Evolutionary conservation across 352 stramenopile genomes (phyloP).

Genomic region (Pythium insidiosum): DNA sequence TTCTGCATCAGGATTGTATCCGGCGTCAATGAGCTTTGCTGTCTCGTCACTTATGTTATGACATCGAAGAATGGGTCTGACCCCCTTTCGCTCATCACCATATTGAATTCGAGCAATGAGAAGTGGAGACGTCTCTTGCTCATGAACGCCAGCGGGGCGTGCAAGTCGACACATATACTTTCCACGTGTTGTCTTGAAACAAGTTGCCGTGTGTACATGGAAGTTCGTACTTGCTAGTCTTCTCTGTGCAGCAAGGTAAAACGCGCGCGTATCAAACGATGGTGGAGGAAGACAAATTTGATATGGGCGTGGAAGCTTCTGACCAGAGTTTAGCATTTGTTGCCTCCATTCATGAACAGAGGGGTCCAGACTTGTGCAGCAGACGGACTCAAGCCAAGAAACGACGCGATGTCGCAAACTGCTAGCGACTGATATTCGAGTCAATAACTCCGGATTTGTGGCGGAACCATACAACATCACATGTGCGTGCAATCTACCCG

Average conservation of each 20-base stretch:
- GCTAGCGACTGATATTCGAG: background rate
- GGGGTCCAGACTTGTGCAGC: background rate
- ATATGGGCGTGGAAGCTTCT: background rate
- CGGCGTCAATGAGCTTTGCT: background rate
- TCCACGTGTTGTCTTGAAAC: background rate
- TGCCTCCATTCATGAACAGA: background rate
- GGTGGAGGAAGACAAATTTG: background rate
- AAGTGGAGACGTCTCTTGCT: background rate
- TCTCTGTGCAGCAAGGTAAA: background rate
- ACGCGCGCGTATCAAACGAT: background rate
- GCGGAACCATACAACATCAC: constrained; percentile 4
- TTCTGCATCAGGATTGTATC: background rate
- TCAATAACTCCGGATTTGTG: constrained; percentile 3
- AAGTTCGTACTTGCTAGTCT: background rate
- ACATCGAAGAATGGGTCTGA: background rate
- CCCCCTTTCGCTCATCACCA: background rate
- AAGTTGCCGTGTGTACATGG: background rate
- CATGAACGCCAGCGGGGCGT: background rate
- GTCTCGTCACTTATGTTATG: background rate
- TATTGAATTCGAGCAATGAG: background rate
- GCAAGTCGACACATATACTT: background rate
- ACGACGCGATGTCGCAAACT: background rate
- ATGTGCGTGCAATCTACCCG: constrained; percentile 15
- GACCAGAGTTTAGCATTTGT: background rate
- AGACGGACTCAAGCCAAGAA: background rate